Conservation (phyloP, 768 basidiomycete genomes). For the Gymnopilus dilepis region DNA sequence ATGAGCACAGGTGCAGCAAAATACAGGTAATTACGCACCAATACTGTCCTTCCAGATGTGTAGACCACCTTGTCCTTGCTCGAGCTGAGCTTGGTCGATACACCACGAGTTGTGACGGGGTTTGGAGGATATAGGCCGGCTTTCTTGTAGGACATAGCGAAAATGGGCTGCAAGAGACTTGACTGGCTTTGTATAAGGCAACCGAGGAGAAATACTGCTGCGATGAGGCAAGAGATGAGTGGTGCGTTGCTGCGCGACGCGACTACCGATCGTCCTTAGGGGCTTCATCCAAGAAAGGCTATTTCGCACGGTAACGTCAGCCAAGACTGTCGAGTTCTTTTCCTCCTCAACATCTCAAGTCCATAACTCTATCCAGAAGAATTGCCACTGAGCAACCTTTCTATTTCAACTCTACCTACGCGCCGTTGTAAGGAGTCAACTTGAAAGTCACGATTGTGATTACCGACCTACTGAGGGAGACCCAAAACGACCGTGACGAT, state of each 20-base stretch:
- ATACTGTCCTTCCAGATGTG: constrained; percentile 80
- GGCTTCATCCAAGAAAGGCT: constrained; percentile 14
- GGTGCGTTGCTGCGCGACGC: constrained; percentile 27
- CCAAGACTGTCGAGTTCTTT: too few relatives aligned
- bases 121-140: constrained; percentile 65
- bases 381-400: too few relatives aligned
- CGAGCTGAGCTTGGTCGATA: constrained; percentile 41
- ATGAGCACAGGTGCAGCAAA: background rate
- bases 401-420: too few relatives aligned
- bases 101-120: constrained; percentile 47
- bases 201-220: constrained; percentile 13
- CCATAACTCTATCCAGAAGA: too few relatives aligned
- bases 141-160: constrained; percentile 45
- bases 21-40: constrained; percentile 57
- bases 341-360: too few relatives aligned
- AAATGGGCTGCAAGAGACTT: background rate
- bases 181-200: background rate
- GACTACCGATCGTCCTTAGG: constrained; percentile 15
- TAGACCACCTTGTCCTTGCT: constrained; percentile 84
- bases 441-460: too few relatives aligned
- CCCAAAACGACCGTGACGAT: too few relatives aligned
- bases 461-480: too few relatives aligned
- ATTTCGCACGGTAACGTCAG: constrained; percentile 5
- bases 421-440: too few relatives aligned
- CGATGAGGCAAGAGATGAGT: constrained; percentile 12